Conservation (phyloP, 805 yeast genomes). For the Saturnispora serradocipensis region DNA sequence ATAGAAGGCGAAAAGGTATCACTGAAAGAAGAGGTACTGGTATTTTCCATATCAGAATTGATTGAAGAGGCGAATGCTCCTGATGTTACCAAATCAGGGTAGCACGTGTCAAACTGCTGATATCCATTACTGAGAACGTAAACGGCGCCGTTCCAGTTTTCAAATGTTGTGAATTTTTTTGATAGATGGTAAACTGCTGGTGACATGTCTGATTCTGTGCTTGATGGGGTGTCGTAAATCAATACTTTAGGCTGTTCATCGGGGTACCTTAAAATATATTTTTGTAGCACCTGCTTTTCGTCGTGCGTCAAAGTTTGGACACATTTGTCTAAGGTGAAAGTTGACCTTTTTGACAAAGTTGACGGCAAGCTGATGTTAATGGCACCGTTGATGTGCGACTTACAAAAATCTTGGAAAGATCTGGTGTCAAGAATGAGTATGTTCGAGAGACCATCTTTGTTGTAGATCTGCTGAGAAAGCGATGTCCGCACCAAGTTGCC, state of each 20-base stretch:
- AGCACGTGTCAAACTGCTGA: slow-evolving; percentile 24
- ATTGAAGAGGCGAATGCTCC: background rate
- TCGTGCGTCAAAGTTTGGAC: slow-evolving; percentile 47
- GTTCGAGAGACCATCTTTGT: slow-evolving; percentile 20
- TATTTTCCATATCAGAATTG: background rate
- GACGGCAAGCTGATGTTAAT: slow-evolving; percentile 81
- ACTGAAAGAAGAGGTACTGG: slow-evolving; percentile 3
- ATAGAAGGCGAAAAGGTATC: slow-evolving; percentile 18
- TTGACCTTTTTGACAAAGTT: slow-evolving; percentile 70
- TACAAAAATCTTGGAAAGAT: slow-evolving; percentile 66
- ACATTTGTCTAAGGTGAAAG: slow-evolving; percentile 57
- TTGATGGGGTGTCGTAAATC: slow-evolving; percentile 41
- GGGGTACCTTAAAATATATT: slow-evolving; percentile 25
- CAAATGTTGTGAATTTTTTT: slow-evolving; percentile 36
- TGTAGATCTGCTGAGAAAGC: background rate
- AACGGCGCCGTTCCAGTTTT: slow-evolving; percentile 33
- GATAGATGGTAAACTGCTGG: slow-evolving; percentile 37
- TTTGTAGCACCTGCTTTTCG: slow-evolving; percentile 37
- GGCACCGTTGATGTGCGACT: slow-evolving; percentile 48
- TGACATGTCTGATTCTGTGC: slow-evolving; percentile 26
- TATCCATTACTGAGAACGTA: slow-evolving; percentile 37
- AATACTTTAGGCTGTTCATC: slow-evolving; percentile 34
- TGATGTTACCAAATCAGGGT: background rate
- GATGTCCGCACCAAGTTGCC: slow-evolving; percentile 13
- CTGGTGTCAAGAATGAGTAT: slow-evolving; percentile 65